Evolutionary conservation across 495 filamentous ascomycete species (phyloP).

Genomic region (Penicillium longicatenatum): DNA sequence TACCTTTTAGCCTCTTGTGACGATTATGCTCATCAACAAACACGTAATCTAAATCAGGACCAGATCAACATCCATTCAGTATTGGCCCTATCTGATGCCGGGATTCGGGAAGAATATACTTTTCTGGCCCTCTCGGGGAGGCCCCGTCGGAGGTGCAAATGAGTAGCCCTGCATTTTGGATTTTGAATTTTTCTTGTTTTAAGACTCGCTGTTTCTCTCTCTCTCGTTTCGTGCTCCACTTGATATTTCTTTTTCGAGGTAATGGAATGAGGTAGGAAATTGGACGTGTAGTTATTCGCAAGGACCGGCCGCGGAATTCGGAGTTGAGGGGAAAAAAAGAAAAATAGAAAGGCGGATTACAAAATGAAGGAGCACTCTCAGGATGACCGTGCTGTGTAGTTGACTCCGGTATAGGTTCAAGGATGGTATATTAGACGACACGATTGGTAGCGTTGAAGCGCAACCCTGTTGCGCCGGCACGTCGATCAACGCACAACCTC

Average conservation of each 20-base stretch:
- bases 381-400: background rate
- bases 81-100: background rate
- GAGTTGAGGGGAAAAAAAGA: background rate
- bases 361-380: background rate
- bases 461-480: background rate
- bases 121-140: conserved; percentile 49
- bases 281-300: background rate
- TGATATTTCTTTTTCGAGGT: background rate
- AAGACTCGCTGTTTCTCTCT: background rate
- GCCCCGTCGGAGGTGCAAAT: conserved; percentile 48
- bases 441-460: background rate
- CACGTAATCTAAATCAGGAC: conserved; percentile 76
- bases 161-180: conserved; percentile 47
- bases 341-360: conserved; percentile 1
- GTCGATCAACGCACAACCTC: background rate
- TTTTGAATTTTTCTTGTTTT: background rate
- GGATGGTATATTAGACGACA: background rate
- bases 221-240: background rate
- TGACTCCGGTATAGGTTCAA: background rate
- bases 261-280: background rate
- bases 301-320: conserved; percentile 1
- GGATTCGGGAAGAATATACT: conserved; percentile 27
- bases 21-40: conserved; percentile 99
- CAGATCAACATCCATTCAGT: conserved; percentile 10
- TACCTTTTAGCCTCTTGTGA: conserved; percentile 96